Conservation (phyloP, 2,329 filamentous ascomycete species). For the Neonectria coccinea region DNA sequence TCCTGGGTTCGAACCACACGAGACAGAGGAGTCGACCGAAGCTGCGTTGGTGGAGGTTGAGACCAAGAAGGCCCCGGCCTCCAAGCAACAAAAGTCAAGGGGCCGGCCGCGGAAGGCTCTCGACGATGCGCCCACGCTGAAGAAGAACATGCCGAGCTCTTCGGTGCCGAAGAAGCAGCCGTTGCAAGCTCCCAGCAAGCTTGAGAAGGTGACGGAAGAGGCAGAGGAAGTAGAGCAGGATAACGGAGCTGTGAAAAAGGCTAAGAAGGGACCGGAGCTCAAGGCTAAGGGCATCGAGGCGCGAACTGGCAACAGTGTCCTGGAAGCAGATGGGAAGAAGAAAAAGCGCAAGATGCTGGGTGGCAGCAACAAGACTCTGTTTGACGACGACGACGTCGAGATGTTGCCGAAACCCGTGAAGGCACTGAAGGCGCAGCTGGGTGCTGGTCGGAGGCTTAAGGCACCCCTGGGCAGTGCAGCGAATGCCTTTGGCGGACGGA, state of each 20-base stretch:
- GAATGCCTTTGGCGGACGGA: constrained; percentile 61
- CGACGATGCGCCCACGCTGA: constrained; percentile 58
- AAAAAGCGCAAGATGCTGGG: constrained; percentile 82
- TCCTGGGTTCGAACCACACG: constrained; percentile 22
- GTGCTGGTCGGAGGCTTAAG: constrained; percentile 46
- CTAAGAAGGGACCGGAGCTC: constrained; percentile 27
- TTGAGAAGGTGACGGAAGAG: constrained; percentile 57
- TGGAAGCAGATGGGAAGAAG: constrained; percentile 62
- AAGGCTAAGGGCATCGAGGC: constrained; percentile 30
- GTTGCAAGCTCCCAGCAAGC: constrained; percentile 37
- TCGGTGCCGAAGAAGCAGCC: constrained; percentile 50
- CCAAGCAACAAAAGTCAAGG: constrained; percentile 53
- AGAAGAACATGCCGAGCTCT: constrained; percentile 57
- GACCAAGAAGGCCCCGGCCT: constrained; percentile 24
- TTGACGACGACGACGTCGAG: constrained; percentile 74
- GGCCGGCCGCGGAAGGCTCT: constrained; percentile 60
- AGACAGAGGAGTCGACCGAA: constrained; percentile 26
- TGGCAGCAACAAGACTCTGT: constrained; percentile 72
- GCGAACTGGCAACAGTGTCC: constrained; percentile 29
- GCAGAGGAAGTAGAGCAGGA: constrained; percentile 48
- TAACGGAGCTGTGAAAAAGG: constrained; percentile 38
- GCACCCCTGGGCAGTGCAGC: constrained; percentile 55
- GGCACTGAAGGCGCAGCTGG: constrained; percentile 50
- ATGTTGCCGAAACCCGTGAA: constrained; percentile 50
- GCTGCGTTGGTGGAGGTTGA: constrained; percentile 14